A percentile compares a stretch with the other conserved stretches of the same genome.
phyloP scores from a whole-genome alignment of 371 early-diverging fungal genomes.

The Choanephora cucurbitarum region DNA sequence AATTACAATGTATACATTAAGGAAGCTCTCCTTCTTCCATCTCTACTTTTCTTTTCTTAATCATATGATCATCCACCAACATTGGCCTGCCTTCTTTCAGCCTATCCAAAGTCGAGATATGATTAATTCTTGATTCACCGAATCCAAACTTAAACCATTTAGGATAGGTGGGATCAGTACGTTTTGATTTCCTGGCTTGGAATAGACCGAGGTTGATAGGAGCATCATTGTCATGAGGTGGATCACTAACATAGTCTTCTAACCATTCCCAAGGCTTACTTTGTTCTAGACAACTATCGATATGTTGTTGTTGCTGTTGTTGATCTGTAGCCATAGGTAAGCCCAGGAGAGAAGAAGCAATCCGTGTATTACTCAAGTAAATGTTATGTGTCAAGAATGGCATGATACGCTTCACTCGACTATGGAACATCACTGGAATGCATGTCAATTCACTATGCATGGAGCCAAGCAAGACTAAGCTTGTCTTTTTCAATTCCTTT shows the following conservation, averaged over 20 bases:
- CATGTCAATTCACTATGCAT: conserved; percentile 44
- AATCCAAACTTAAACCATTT: conserved; percentile 51
- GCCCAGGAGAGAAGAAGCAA: conserved; percentile 35
- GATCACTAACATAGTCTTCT: conserved; percentile 56
- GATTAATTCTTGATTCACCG: conserved; percentile 5
- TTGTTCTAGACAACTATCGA: conserved; percentile 44
- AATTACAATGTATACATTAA: conserved; percentile 5
- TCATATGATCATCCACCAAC: conserved; percentile 14
- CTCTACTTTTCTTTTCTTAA: conserved; percentile 19
- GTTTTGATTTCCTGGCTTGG: conserved; percentile 38
- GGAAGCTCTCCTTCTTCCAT: conserved; percentile 34
- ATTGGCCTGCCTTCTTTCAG: conserved; percentile 1
- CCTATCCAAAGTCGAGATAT: conserved; percentile 6
- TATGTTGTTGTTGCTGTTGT: conserved; percentile 45
- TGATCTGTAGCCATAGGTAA: conserved; percentile 25
- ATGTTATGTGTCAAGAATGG: conserved; percentile 63
- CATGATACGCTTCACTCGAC: conserved; percentile 58
- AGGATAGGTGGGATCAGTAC: conserved; percentile 39
- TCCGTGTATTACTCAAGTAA: conserved; percentile 49
- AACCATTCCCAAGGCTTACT: conserved; percentile 69
- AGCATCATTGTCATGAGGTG: conserved; percentile 49
- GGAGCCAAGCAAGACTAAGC: conserved; percentile 32
- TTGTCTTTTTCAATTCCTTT: conserved; percentile 38
- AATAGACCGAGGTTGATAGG: conserved; percentile 45
- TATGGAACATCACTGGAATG: conserved; percentile 57